phyloP scores from a whole-genome alignment of 108 stramenopile genomes.

The Nannochloropsis gaditana region DNA sequence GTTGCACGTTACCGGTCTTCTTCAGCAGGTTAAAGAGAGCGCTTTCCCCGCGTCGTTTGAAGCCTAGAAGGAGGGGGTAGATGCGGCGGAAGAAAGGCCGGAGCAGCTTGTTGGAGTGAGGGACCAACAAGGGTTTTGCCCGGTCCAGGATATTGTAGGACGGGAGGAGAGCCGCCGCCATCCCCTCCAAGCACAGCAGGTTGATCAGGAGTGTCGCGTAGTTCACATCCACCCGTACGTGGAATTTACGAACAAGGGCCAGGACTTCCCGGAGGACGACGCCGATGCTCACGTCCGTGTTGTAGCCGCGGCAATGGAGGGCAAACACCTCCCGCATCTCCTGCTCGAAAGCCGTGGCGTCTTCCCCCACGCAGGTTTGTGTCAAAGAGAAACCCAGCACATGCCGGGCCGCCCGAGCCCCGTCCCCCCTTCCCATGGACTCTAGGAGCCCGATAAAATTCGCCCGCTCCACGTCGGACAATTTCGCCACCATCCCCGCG shows the following conservation, averaged over 20 bases:
- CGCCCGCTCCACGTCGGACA: constrained; percentile 56
- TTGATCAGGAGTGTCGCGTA: constrained; percentile 78
- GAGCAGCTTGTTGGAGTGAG: constrained; percentile 40
- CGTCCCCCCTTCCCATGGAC: constrained; percentile 65
- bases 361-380: constrained; percentile 44
- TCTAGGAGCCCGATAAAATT: constrained; percentile 69
- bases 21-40: not conserved
- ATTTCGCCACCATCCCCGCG: constrained; percentile 77
- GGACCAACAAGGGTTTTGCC: constrained; percentile 59
- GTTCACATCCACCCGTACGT: constrained; percentile 66
- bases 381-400: constrained; percentile 60
- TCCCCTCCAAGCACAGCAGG: constrained; percentile 65
- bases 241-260: constrained; percentile 60
- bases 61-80: not conserved
- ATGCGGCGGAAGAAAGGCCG: constrained; percentile 1
- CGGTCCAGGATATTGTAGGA: constrained; percentile 72
- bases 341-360: constrained; percentile 51
- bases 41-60: not conserved
- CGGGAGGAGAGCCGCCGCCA: constrained; percentile 63
- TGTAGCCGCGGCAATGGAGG: constrained; percentile 63
- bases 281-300: constrained; percentile 66
- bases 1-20: not conserved
- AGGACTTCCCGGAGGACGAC: constrained; percentile 65
- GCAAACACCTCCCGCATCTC: constrained; percentile 63
- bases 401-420: constrained; percentile 57